Base-by-base conservation (phyloP, 2,329 filamentous ascomycete species). In the Fusarium coffeatum region DNA sequence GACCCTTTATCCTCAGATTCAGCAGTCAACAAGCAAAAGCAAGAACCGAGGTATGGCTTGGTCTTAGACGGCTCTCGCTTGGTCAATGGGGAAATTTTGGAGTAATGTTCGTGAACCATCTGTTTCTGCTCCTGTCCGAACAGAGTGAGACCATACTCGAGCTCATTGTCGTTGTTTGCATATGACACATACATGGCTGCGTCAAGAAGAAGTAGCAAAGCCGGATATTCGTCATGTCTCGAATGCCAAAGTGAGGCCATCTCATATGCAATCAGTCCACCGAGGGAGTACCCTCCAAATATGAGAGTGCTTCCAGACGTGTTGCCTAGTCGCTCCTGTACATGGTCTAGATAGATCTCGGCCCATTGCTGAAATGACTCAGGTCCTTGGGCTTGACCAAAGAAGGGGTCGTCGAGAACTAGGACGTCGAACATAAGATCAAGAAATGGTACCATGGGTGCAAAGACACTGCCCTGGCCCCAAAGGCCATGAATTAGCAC, bases 181-280 rank as follows among this genome's bases (percentile, higher is more conserved):
- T 49, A 49, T 5, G 46, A 34, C 28, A 49, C 46, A 23, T 49
- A 49, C 46, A 49, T 49, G 0, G 46, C 46, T 49, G 46, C 46
- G n/a, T 49, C 46, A 23, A 49, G 46, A 49, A 49, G 46, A 23
- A 49, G 46, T 16, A 49, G 46, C 10, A 49, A 12, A 18, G 46
- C 46, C 8, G 13, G 46, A 49, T 49, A 18, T 18, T 49, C 28
- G 3, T 32, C 46, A 23, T 49, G 10, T 34, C 28, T 11, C 6
- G 16, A 51, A 51, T 27, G 22, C 48, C 48, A 51, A n/a, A 51
- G 32, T 16, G 48, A 51, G 20, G 48, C 48, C 32, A 51, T 51
- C 11, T 51, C 48, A 7, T 40, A 51, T n/a, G 48, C 48, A 25
- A 51, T 51, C 11, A 51, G 48, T 27, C 48, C 48, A 40, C 48